phyloP scores from a whole-genome alignment of 257 asterid genomes.

The Plantago ovata region DNA sequence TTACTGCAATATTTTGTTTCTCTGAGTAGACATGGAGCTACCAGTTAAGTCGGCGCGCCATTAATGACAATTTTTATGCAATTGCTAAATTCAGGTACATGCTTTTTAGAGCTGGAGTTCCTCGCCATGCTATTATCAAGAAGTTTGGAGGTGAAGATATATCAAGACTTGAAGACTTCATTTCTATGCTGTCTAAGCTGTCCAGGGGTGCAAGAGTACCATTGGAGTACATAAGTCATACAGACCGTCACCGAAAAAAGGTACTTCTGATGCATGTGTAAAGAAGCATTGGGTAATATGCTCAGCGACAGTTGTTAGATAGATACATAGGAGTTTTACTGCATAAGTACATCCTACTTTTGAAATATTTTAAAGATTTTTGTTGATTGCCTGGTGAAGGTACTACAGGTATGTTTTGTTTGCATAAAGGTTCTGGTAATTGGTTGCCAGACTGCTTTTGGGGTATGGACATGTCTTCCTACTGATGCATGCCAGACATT shows the following conservation, averaged over 20 bases:
- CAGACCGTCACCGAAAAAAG: slow-evolving; percentile 95
- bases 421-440: too few species aligned
- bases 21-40: too few species aligned
- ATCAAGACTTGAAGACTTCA: slow-evolving; percentile 73
- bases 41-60: not conserved
- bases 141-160: slow-evolving; percentile 96
- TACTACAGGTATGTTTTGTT: too few species aligned
- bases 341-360: too few species aligned
- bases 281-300: slow-evolving; percentile 15
- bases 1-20: not conserved
- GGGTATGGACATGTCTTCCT: too few species aligned
- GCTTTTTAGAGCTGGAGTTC: slow-evolving; percentile 95
- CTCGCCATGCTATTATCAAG: slow-evolving; percentile 92
- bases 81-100: slow-evolving; percentile 58
- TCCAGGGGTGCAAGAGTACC: slow-evolving; percentile 97
- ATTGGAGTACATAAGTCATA: slow-evolving; percentile 74
- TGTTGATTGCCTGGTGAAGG: too few species aligned
- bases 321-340: too few species aligned
- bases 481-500: too few species aligned
- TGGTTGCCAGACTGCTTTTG: too few species aligned
- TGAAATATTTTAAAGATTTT: too few species aligned
- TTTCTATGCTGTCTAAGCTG: slow-evolving; percentile 71
- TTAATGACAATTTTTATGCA: slow-evolving; percentile 13
- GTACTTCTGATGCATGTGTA: slow-evolving; percentile 35
- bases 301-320: not conserved